A percentile compares a stretch with the other conserved stretches of the same genome.
phyloP scores from a whole-genome alignment of 2,329 filamentous ascomycete genomes.

The Atkinsonella hypoxylon region DNA sequence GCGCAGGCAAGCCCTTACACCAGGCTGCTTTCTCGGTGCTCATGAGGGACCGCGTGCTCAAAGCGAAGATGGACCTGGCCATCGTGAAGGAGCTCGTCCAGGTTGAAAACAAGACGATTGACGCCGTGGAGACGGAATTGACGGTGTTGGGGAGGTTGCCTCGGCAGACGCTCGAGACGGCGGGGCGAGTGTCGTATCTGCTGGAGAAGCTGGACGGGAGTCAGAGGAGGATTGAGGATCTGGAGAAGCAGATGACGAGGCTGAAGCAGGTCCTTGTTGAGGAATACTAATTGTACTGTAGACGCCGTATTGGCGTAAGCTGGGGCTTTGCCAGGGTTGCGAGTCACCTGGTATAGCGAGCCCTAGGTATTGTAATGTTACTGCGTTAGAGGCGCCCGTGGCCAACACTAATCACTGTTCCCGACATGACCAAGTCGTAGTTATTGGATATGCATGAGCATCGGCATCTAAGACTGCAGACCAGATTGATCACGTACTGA shows the following conservation, averaged over 20 bases:
- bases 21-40: conserved; percentile 68
- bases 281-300: no score
- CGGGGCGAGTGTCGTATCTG: conserved; percentile 57
- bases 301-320: no score
- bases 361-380: no score
- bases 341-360: no score
- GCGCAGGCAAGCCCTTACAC: conserved; percentile 76
- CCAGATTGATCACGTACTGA: no score
- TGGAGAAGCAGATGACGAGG: conserved; percentile 57
- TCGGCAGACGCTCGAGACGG: conserved; percentile 56
- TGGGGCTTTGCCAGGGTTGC: no score
- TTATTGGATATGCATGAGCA: no score
- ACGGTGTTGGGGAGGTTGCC: conserved; percentile 56
- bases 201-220: conserved; percentile 60
- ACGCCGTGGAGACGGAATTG: conserved; percentile 70
- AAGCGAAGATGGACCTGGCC: conserved; percentile 60
- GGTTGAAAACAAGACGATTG: conserved; percentile 61
- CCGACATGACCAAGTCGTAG: no score
- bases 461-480: no score
- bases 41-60: conserved; percentile 58
- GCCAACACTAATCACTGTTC: no score
- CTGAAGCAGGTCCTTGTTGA: conserved; percentile 54
- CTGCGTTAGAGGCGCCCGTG: no score
- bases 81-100: conserved; percentile 57
- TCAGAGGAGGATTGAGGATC: conserved; percentile 61